Conservation (phyloP, 1,139 yeast genomes). For the Geotrichum australiense region DNA sequence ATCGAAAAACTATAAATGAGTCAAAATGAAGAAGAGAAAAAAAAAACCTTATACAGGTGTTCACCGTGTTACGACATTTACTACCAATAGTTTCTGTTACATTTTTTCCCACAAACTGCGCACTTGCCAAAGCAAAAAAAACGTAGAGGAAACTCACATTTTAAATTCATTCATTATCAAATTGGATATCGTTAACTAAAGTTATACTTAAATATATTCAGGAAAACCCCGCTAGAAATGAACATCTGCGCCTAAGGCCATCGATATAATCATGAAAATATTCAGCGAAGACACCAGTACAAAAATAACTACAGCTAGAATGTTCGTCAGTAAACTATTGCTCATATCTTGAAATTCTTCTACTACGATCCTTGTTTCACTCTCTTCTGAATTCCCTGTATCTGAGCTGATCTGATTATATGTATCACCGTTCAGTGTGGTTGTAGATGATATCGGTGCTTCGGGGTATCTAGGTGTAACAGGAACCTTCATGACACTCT, state of each 20-base stretch:
- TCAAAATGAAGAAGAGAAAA: slow-evolving; percentile 1
- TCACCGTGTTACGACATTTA: too few relatives aligned
- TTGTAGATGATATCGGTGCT: not conserved
- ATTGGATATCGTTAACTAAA: too few relatives aligned
- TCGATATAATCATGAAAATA: slow-evolving; percentile 61
- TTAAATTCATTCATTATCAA: too few relatives aligned
- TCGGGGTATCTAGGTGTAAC: slow-evolving; percentile 6
- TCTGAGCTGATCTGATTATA: slow-evolving; percentile 2
- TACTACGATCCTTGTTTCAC: slow-evolving; percentile 5
- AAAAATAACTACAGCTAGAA: slow-evolving; percentile 60
- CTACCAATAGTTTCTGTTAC: too few relatives aligned
- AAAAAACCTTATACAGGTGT: too few relatives aligned
- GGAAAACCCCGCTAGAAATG: slow-evolving; percentile 41
- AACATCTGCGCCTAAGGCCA: slow-evolving; percentile 64
- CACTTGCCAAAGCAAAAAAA: not conserved
- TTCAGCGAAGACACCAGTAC: slow-evolving; percentile 63
- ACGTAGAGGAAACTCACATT: too few relatives aligned
- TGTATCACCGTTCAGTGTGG: slow-evolving; percentile 3
- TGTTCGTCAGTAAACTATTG: slow-evolving; percentile 52
- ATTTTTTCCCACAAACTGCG: too few relatives aligned
- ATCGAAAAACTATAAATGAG: not conserved
- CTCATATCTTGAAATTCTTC: slow-evolving; percentile 48
- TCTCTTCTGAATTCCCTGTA: not conserved
- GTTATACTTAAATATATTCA: too few relatives aligned
- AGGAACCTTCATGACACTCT: slow-evolving; percentile 66